Base-by-base conservation (phyloP, 768 basidiomycete genomes). In the Boletus tomentosulus region DNA sequence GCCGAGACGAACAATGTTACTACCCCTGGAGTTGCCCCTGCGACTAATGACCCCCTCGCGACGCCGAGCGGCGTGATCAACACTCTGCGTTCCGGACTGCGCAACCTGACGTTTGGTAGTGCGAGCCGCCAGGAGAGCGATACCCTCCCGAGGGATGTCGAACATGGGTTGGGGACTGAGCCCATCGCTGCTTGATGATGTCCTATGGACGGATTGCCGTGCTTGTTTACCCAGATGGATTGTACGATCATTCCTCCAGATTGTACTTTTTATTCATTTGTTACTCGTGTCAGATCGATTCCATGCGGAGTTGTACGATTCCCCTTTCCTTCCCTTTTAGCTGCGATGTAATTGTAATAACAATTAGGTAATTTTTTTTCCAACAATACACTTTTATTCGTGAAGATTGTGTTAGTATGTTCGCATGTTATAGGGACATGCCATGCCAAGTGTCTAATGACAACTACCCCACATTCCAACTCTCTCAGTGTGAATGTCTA, bases 61-160 rank as follows among this genome's bases (percentile, higher is more conserved):
- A 30, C 48, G 9, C 44, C 62, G 1, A 43, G 55, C 10, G 48
- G 66, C 25, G 54, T 69, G 61, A 59, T 70, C 11, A 63, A 38
- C 27, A 45, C 60, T 2, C 30, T 70, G 5, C 68, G 68, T 38
- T 63, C 68, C 5, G 58, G 62, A 41, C 46, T 70, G 28, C 69
- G 70, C 25, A 71, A 51, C 31, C 54, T 71, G 15, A 35, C 62
- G 7, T 53, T 58, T 4, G 48, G 60, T 6, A 53, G 44, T 39
- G 12, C 57, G 30, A 35, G 52, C 3, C 66, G 64, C 31, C 16
- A 42, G 13, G 68, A 71, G 30, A 50, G 51, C 15, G 62, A 62
- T 13, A 58, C 57, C 1, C 72, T 76, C 6, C 61, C 70, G 2
- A 57, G 67, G 19, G 68, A 71, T 28, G 57, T 63, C 11, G 67